Base-by-base conservation (phyloP, 2,329 filamentous ascomycete genomes). In the Exophiala calicioides region DNA sequence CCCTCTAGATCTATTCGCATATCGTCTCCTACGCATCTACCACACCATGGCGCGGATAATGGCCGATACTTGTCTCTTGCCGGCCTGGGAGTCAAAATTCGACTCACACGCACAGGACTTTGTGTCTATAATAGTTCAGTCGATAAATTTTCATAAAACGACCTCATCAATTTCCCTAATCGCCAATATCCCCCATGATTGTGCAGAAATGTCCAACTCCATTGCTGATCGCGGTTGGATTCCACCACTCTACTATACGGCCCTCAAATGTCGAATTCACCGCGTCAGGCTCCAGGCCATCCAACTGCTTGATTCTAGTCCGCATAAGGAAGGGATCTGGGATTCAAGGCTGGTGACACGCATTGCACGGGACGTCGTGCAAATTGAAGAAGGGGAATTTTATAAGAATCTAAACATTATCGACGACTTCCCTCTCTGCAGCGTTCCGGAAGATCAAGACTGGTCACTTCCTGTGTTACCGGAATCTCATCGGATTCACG, bases 221-320 rank as follows among this genome's bases (percentile, higher is more conserved):
- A 41, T 52, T 13, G 29, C 32, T 8, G 66, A 68, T 26, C 56
- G 62, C 10, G 66, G 65, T n/a, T 65, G 49, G 30, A 55, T 63
- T 45, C 56, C 60, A 1, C 62, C 64, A 3, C 35, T 68, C 7
- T 68, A 65, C 33, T 67, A 62, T 38, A 58, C 59, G 0, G 59
- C 62, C 7, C 39, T 63, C 1, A 65, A 66, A 35, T 68, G 65
- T 44, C 65, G 65, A 2, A 44, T 59, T 16, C 61, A 55, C n/a
- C 55, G 51, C n/a, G 50, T 67, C 41, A 55, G 65, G 9, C 45
- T 53, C 3, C 56, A 62, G 20, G 61, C 63, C 3, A 53, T 61
- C 32, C 35, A 41, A 13, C 13, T 61, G 20, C 32, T 63, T 1
- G 30, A 48, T n/a, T 21, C 41, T 5, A 42, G 37, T 8, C 48